A percentile compares a stretch with the other conserved stretches of the same genome.
phyloP scores from a whole-genome alignment of 495 filamentous ascomycete species.

The Melanomma pulvis-pyrius region DNA sequence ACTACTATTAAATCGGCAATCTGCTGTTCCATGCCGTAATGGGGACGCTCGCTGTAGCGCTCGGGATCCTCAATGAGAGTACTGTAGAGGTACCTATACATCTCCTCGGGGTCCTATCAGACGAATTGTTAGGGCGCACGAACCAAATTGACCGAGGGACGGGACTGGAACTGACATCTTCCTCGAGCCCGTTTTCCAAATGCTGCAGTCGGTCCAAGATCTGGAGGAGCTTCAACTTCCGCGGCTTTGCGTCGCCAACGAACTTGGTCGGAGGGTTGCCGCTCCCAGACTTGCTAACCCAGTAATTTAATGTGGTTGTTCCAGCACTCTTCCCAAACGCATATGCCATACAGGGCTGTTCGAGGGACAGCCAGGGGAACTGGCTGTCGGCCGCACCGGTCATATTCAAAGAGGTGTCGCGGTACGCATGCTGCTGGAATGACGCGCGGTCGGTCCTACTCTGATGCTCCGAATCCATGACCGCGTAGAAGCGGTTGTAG shows the following conservation, averaged over 20 bases:
- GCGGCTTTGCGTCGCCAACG: conserved; percentile 54
- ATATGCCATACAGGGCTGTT: conserved; percentile 66
- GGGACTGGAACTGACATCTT: conserved; percentile 52
- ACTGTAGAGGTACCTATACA: conserved; percentile 46
- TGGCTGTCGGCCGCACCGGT: conserved; percentile 39
- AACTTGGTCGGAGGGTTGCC: conserved; percentile 53
- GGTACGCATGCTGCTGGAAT: conserved; percentile 37
- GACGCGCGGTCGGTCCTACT: conserved; percentile 38
- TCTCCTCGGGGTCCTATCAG: conserved; percentile 40
- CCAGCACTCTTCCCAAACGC: conserved; percentile 61
- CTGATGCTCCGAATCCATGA: conserved; percentile 40
- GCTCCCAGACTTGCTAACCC: conserved; percentile 55
- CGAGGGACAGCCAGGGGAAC: conserved; percentile 65
- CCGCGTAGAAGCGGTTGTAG: conserved; percentile 40
- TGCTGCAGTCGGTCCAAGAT: conserved; percentile 60
- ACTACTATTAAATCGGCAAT: conserved; percentile 69
- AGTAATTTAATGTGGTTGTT: conserved; percentile 64
- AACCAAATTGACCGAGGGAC: conserved; percentile 18
- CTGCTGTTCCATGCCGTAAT: conserved; percentile 63
- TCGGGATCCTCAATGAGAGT: conserved; percentile 51
- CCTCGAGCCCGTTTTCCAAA: conserved; percentile 59
- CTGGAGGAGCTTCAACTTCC: conserved; percentile 55
- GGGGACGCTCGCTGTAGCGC: conserved; percentile 42
- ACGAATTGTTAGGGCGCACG: conserved; percentile 29
- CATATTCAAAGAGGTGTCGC: conserved; percentile 43